Base-by-base conservation (phyloP, 352 stramenopile genomes). In the Globisporangium rhizosaccharum region DNA sequence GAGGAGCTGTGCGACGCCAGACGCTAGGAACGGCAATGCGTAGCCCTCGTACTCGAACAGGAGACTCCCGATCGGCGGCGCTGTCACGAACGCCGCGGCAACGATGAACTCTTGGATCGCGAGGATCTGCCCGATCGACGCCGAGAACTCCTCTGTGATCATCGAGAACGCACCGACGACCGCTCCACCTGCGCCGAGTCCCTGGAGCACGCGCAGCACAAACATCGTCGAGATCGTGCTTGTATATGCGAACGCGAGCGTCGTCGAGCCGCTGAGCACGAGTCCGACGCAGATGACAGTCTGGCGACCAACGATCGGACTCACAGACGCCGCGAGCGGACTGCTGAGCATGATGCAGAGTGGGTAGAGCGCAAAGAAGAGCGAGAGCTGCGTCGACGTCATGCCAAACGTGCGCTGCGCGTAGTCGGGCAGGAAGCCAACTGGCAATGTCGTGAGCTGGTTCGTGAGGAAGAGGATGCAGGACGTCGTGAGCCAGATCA, bases 321-420 rank as follows among this genome's bases (percentile, higher is more conserved):
- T 85, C 17, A 73, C 63, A 10, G 65, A 65, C 0, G 76, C 79
- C 12, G 78, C 76, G 30, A 87, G 59, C 7, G 80, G 80, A 36
- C 80, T 88, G 59, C 74, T 83, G 56, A 85, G 36, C 80, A 90
- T 90, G 73, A 88, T 82, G 51, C 78, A 87, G 20, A 90, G 65
- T 46, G 80, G 80, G 58, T 88, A 90, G 33, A 88, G 62, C 25
- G 80, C 76, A 63, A 90, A 90, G 67, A 90, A 86, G 63, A 86
- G 46, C 51, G 75, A 83, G 53, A 90, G 62, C 59, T 87, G 61
- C 30, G 60, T 53, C 17, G 67, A 58, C 23, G 73, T 74, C 70
- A 86, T 82, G 56, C 68, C 58, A 1, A 85, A 69, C n/a, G 23
- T 60, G 39, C 73, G 55, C 45, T 75, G 58, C 45, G 74, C 80